phyloP scores from a whole-genome alignment of 2,329 filamentous ascomycete species.

The Simplicillium aogashimaense region DNA sequence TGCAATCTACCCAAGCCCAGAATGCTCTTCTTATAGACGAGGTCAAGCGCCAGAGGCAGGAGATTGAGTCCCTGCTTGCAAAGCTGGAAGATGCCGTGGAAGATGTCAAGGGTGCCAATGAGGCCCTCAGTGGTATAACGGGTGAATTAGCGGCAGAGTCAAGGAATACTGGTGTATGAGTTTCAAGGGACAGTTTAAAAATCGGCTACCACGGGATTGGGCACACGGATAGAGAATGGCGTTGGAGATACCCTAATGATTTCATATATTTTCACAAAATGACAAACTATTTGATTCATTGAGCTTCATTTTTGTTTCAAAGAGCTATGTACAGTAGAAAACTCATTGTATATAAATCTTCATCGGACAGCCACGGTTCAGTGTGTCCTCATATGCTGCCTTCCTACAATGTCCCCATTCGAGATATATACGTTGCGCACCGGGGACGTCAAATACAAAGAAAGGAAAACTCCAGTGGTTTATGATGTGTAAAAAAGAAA shows the following conservation, averaged over 20 bases:
- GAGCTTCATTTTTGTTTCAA: too few relatives aligned
- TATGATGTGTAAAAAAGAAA: constrained; percentile 1
- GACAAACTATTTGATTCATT: too few relatives aligned
- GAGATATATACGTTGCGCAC: too few relatives aligned
- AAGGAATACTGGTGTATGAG: constrained; percentile 27
- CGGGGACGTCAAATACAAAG: too few relatives aligned
- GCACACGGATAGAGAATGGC: too few relatives aligned
- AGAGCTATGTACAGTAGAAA: too few relatives aligned
- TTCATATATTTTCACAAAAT: too few relatives aligned
- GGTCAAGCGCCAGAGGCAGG: constrained; percentile 41
- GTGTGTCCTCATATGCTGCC: background rate
- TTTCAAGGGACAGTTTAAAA: background rate
- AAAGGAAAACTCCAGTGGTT: background rate
- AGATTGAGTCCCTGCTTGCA: constrained; percentile 40
- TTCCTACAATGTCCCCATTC: background rate
- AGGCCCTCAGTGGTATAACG: constrained; percentile 33
- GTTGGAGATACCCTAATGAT: too few relatives aligned
- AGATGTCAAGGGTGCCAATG: constrained; percentile 45
- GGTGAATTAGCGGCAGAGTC: constrained; percentile 41
- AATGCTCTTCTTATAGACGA: constrained; percentile 44
- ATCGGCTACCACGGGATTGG: background rate
- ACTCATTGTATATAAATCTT: too few relatives aligned
- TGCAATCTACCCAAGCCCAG: constrained; percentile 46
- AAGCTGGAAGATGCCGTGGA: constrained; percentile 39
- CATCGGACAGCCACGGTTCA: too few relatives aligned